Conservation (phyloP, 306 rosid genomes). For the Cicer chorassanicum region DNA sequence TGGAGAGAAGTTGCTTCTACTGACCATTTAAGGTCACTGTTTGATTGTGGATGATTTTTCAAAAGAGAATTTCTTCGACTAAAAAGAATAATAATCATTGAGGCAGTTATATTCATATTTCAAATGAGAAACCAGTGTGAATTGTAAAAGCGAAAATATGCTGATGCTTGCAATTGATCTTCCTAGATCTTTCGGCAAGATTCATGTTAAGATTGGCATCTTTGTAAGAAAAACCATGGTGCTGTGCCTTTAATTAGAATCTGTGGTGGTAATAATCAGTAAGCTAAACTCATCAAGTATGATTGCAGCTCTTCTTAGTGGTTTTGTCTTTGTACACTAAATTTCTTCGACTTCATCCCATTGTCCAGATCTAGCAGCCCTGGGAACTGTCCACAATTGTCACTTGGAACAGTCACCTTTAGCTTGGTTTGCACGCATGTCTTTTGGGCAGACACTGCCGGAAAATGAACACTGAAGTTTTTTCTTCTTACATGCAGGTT, state of each 20-base stretch:
- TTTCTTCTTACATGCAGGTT: constrained; percentile 63
- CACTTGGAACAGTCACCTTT: constrained; percentile 15
- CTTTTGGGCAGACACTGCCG: constrained; percentile 26
- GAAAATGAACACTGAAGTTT: constrained; percentile 31
- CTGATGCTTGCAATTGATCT: constrained; percentile 23
- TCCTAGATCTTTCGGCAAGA: constrained; percentile 1
- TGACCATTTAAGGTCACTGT: not conserved
- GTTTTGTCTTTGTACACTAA: not conserved
- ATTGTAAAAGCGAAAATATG: not conserved
- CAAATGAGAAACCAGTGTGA: constrained; percentile 10
- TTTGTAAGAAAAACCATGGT: not conserved
- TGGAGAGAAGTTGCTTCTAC: constrained; percentile 19
- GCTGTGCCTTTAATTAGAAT: constrained; percentile 17
- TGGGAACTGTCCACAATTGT: constrained; percentile 10
- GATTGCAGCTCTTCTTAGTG: constrained; percentile 4
- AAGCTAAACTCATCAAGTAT: constrained; percentile 6
- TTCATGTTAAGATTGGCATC: constrained; percentile 11
- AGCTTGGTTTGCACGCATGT: constrained; percentile 12
- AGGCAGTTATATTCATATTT: constrained; percentile 12
- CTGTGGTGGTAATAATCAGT: constrained; percentile 24
- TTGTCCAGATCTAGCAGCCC: constrained; percentile 15
- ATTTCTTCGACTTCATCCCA: no score
- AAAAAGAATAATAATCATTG: not conserved
- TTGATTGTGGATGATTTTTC: constrained; percentile 15
- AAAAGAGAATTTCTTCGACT: not conserved